phyloP scores from a whole-genome alignment of 192 early-diverging fungal species.

The Irineochytrium annulatum region DNA sequence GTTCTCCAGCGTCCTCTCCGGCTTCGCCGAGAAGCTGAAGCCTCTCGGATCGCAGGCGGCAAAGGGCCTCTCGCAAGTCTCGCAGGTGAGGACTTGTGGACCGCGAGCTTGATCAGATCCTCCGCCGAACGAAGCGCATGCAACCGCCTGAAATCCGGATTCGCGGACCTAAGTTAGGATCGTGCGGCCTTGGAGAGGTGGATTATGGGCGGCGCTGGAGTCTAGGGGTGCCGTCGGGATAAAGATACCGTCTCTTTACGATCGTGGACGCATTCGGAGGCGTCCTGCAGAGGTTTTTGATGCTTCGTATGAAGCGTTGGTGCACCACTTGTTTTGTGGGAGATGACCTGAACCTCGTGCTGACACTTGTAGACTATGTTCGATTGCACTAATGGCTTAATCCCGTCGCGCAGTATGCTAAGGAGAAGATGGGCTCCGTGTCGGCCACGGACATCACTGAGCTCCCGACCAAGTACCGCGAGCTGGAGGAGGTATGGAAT shows the following conservation, averaged over 20 bases:
- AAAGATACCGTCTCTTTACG: too few relatives aligned
- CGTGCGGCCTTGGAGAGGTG: too few relatives aligned
- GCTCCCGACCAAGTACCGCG: constrained; percentile 88
- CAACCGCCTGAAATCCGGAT: too few relatives aligned
- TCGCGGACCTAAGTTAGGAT: too few relatives aligned
- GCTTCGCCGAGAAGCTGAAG: constrained; percentile 37
- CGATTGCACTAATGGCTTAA: not conserved
- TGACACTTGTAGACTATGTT: not conserved
- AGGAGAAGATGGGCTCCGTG: constrained; percentile 73
- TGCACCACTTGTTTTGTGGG: too few relatives aligned
- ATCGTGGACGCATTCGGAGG: too few relatives aligned
- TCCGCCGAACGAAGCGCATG: too few relatives aligned
- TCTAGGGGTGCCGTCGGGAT: too few relatives aligned
- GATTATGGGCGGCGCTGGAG: too few relatives aligned
- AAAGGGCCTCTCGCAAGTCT: constrained; percentile 34
- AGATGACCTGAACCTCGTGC: not conserved
- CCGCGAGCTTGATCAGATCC: too few relatives aligned
- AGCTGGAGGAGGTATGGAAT: constrained; percentile 72
- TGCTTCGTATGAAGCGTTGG: too few relatives aligned
- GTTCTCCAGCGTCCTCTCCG: constrained; percentile 24
- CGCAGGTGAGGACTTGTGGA: constrained; percentile 27
- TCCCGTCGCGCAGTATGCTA: constrained; percentile 64
- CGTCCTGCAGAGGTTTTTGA: too few relatives aligned
- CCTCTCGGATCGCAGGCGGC: constrained; percentile 34
- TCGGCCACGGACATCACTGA: constrained; percentile 77